Base-by-base conservation (phyloP, 805 yeast species). In the Teunomyces stri region DNA sequence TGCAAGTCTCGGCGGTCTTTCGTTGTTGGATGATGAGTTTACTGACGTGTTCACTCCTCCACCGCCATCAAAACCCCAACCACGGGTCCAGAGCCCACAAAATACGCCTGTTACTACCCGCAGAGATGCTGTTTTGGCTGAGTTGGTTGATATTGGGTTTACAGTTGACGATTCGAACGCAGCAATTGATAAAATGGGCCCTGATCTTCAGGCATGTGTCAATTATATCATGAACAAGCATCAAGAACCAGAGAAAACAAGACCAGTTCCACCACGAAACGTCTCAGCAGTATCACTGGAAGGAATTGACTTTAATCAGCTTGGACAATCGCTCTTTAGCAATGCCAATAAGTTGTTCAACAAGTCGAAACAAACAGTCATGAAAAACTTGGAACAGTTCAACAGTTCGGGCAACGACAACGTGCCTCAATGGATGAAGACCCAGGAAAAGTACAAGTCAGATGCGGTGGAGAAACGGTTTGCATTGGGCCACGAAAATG, bases 81-180 rank as follows among this genome's bases (percentile, higher is more conserved):
- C 27, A 36, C 16, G 10, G 13, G 39, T 16, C 7, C 10, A 21
- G 21, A 18, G 20, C 20, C n/a, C 27, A 5, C 20, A 18, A 18
- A 18, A 3, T 4, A 18, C 20, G 20, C 39, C 13, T 3, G 21
- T 11, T 4, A 6, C 33, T 16, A 31, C 34, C 12, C 22, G 9
- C 31, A 13, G 13, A 31, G 87, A 82, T 52, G 68, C 67, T 36
- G 72, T 81, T 1, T 59, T 87, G 13, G 92, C 92, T 0, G 87
- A 82, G 54, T 69, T 88, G 37, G 65, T 87, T 2, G 94, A 88
- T 49, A 89, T 89, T 81, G 96, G 96, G 2, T 89, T 89, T 57
- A 64, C 84, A 1, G 68, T 78, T 0, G 82, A 80, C 1, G 78
- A 74, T 44, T 82, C 94, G 4, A 75, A 72, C 21, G 65, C 67